Base-by-base conservation (phyloP, 768 basidiomycete genomes). In the Phanerodontia chrysosporium region DNA sequence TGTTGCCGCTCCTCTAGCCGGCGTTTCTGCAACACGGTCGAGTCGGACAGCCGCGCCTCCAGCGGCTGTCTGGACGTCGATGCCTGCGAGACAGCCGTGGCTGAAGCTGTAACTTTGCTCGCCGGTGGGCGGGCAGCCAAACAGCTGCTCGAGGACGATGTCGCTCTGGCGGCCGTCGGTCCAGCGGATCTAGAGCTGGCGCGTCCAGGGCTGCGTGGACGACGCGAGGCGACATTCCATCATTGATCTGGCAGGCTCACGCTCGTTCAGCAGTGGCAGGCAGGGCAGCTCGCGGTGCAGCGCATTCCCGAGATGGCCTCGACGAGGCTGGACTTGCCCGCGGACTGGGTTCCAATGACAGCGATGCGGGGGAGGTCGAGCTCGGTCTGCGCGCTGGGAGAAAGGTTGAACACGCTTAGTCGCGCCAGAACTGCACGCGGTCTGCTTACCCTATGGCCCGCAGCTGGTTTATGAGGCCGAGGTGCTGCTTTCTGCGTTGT, bases 281-380 rank as follows among this genome's bases (percentile, higher is more conserved):
- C 25, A 30, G n/a, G 39, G 9, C 12, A 39, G n/a, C 2, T 14
- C 32, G 21, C 14, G 7, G 35, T 49, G 13, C 6, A 2, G 45
- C 60, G 48, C 32, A 80, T 77, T 7, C 77, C 77, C 7, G 76
- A 77, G 27, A 83, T 79, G 1, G 80, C 77, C 62, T 81, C 80
- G 3, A 82, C 78, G 10, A 81, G 69, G 39, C 74, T 75, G 1
- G 76, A 78, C 64, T 78, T 78, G 1, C 75, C 82, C 6, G 80
- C 79, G 39, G 74, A 76, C 65, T 83, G 83, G 46, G 79, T 80
- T 16, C 81, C 81, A 35, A 81, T 80, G 45, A 81, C 78, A 21
- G 75, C 76, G 44, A 83, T 77, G 6, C 78, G 67, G 5, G 81
- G 80, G 4, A 83, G 67, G 59, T 82, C 79, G 14, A 82, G 65